Percentiles rank a stretch among this genome's conserved stretches.
These are phyloP conservation scores for Pistacia atlantica DNA, from an alignment of 345 rosid species.

Conservation along the genomic window DNA sequence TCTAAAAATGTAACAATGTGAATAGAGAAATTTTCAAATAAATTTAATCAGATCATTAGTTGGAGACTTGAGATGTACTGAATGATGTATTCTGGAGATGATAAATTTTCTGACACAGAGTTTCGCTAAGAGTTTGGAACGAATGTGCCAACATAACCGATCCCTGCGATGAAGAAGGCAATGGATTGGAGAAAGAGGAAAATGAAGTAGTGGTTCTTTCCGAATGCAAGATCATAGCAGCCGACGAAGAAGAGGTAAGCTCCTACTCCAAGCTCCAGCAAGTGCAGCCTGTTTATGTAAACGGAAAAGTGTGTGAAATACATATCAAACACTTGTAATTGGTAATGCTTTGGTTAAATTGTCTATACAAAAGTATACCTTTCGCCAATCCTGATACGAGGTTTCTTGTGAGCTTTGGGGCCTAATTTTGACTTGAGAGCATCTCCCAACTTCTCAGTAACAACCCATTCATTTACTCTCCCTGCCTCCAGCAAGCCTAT, in stretches of 20 bases:
- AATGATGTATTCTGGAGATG: neutral
- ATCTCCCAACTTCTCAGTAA: slow-evolving; percentile 88
- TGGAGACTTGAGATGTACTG: neutral
- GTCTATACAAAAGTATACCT: slow-evolving; percentile 36
- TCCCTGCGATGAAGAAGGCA: slow-evolving; percentile 76
- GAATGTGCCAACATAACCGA: slow-evolving; percentile 74
- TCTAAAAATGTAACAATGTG: neutral
- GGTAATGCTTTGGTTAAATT: too few relatives aligned
- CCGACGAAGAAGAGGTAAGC: slow-evolving; percentile 74
- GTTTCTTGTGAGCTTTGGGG: slow-evolving; percentile 42
- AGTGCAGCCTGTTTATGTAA: slow-evolving; percentile 50
- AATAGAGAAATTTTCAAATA: neutral
- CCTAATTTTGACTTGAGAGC: slow-evolving; percentile 51
- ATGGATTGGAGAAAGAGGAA: slow-evolving; percentile 66
- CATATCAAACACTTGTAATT: neutral
- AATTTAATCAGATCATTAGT: slow-evolving; percentile 7
- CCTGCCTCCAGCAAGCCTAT: slow-evolving; percentile 85
- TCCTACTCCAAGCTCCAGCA: slow-evolving; percentile 71
- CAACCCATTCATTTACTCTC: slow-evolving; percentile 93
- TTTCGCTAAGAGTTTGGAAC: slow-evolving; percentile 43
- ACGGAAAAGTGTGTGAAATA: neutral
- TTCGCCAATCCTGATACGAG: slow-evolving; percentile 56
- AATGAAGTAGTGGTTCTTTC: slow-evolving; percentile 66
- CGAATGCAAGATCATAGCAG: slow-evolving; percentile 62
- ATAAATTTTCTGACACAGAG: neutral